phyloP scores from a whole-genome alignment of 2,329 filamentous ascomycete species.

The Colletotrichum tamarilloi region DNA sequence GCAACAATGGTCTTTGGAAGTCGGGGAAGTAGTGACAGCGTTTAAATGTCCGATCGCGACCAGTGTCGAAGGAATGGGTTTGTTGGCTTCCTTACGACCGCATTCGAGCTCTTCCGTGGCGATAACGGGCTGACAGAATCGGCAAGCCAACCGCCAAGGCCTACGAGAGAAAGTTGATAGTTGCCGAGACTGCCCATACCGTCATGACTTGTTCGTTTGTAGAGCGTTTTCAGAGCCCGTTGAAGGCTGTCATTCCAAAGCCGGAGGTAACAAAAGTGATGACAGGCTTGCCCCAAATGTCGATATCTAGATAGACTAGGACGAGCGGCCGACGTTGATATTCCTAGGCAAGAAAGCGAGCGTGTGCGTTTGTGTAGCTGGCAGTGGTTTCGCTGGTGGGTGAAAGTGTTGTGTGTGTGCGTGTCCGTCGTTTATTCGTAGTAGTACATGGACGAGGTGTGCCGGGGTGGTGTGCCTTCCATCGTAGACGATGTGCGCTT shows the following conservation, averaged over 20 bases:
- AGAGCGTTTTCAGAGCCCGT: constrained; percentile 16
- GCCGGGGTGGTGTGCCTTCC: not conserved
- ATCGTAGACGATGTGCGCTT: not conserved
- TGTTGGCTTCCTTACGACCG: not conserved
- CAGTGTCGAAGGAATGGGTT: not conserved
- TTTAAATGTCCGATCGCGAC: not conserved
- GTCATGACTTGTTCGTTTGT: not conserved
- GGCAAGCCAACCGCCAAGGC: not conserved
- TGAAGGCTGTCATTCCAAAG: constrained; percentile 6
- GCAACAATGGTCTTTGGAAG: not conserved
- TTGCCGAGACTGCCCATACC: not conserved
- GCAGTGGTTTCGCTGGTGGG: not conserved
- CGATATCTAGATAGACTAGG: not conserved
- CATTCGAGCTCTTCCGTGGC: not conserved
- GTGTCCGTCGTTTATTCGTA: not conserved
- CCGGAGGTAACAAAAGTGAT: not conserved
- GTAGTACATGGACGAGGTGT: not conserved
- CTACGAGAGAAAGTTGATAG: not conserved
- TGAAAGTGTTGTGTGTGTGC: not conserved
- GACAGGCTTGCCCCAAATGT: not conserved
- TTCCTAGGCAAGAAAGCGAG: not conserved
- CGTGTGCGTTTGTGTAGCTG: not conserved
- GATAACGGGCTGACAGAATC: not conserved
- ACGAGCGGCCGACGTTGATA: not conserved
- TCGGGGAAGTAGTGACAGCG: not conserved